These are phyloP conservation scores for Hypoxylon sp. DNA, from an alignment of 2,329 filamentous ascomycete genomes.

Conservation along the genomic window DNA sequence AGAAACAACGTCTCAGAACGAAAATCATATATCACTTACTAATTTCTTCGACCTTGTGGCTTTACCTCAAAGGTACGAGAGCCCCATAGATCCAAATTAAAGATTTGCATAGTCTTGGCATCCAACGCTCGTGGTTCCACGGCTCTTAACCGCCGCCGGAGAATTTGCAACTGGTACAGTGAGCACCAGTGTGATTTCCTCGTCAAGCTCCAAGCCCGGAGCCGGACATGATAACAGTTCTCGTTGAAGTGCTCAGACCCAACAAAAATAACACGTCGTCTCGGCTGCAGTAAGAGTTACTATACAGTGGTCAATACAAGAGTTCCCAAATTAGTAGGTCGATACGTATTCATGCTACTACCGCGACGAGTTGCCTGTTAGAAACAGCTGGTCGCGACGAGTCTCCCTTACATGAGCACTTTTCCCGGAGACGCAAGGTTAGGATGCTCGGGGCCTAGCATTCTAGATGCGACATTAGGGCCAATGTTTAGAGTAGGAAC, in stretches of 20 bases:
- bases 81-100: neutral
- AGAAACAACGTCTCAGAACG: constrained; percentile 13
- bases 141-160: constrained; percentile 10
- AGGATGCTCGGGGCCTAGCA: constrained; percentile 23
- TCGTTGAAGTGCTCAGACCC: constrained; percentile 23
- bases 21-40: constrained; percentile 17
- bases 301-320: neutral
- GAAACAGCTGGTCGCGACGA: constrained; percentile 24
- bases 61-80: neutral
- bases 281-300: constrained; percentile 12
- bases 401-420: constrained; percentile 7
- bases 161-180: constrained; percentile 14
- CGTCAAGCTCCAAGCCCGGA: constrained; percentile 13
- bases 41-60: neutral
- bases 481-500: constrained; percentile 29
- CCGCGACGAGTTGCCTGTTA: constrained; percentile 18
- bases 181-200: constrained; percentile 9
- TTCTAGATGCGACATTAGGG: constrained; percentile 26
- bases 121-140: neutral
- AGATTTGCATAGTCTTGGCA: constrained; percentile 7
- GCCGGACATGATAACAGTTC: constrained; percentile 5
- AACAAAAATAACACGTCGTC: constrained; percentile 21
- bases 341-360: constrained; percentile 12
- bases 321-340: constrained; percentile 27
- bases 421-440: constrained; percentile 23